Base-by-base conservation (phyloP, 768 basidiomycete species). In the Candolleomyces aberdarensis region DNA sequence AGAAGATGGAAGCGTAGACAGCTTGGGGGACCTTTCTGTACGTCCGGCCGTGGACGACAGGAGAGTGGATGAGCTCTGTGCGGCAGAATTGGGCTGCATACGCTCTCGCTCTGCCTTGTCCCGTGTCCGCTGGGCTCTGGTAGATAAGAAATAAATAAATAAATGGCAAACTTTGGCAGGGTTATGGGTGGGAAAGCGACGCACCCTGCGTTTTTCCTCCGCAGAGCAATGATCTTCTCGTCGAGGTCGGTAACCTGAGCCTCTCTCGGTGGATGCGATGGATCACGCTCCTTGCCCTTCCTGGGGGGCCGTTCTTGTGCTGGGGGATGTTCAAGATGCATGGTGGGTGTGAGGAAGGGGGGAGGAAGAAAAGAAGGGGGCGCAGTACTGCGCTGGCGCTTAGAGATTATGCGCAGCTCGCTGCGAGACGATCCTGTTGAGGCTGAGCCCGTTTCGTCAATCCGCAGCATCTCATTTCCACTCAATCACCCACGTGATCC, bases 211-310 rank as follows among this genome's bases (percentile, higher is more conserved):
- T 78, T 84, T 64, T 78, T 84, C 19, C 92, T 80, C 69, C 88
- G 85, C 4, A 88, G 74, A 13, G 87, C 87, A 57, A 88, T 78
- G 49, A 94, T 79, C 63, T 80, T 82, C 68, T 89, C 85, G 66
- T 78, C 78, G 48, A 81, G 67, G 66, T 82, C 80, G 17, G 80
- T 80, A 15, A 80, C 78, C 64, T 80, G 76, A 9, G 70, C 70
- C 36, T 72, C 74, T 63, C 65, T 62, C 49, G 61, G 59, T 2
- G 63, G 63, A n/a, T 59, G 60, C 5, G 62, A 64, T 3, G 73
- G 67, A 39, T 80, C 78, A 49, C 81, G 76, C 62, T 80, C 80
- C 68, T 76, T 82, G 62, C 67, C 71, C 67, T 78, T 78, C 59
- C 76, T 72, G 15, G 72, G 69, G 64, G 72, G 68, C 58, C 69